phyloP scores from a whole-genome alignment of 441 rosid species.

The Iberis amara region DNA sequence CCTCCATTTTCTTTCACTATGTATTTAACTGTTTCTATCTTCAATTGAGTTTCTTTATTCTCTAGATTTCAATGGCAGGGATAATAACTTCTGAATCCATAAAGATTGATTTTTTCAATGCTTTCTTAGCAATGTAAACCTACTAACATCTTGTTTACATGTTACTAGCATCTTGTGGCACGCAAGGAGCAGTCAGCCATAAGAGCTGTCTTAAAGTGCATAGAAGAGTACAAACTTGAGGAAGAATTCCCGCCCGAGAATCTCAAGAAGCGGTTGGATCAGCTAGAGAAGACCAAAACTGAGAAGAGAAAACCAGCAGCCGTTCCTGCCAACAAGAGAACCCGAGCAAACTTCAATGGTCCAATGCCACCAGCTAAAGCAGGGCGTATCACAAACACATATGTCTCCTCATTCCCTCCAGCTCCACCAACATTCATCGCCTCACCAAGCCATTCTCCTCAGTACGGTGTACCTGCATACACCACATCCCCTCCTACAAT shows the following conservation, averaged over 20 bases:
- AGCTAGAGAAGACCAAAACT: constrained; percentile 80
- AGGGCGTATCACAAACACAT: constrained; percentile 81
- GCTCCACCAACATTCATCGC: constrained; percentile 37
- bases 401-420: constrained; percentile 76
- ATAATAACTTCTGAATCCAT: no score
- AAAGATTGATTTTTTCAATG: no score
- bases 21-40: no score
- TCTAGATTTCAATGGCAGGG: no score
- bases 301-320: constrained; percentile 82
- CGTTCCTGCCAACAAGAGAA: constrained; percentile 89
- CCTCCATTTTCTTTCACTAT: neutral
- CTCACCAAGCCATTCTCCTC: constrained; percentile 77
- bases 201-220: constrained; percentile 80
- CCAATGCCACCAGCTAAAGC: constrained; percentile 99
- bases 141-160: neutral
- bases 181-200: constrained; percentile 95
- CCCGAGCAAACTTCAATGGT: constrained; percentile 78
- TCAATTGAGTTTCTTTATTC: no score
- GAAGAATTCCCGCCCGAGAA: constrained; percentile 82
- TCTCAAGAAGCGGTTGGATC: constrained; percentile 92
- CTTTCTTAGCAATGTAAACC: no score
- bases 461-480: constrained; percentile 52
- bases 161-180: constrained; percentile 56
- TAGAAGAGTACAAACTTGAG: constrained; percentile 91
- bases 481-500: constrained; percentile 61